Evolutionary conservation across 1,284 basidiomycete species (phyloP), one percentile per base, ranked within the genome.

Genomic region (Athelia sp.): DNA sequence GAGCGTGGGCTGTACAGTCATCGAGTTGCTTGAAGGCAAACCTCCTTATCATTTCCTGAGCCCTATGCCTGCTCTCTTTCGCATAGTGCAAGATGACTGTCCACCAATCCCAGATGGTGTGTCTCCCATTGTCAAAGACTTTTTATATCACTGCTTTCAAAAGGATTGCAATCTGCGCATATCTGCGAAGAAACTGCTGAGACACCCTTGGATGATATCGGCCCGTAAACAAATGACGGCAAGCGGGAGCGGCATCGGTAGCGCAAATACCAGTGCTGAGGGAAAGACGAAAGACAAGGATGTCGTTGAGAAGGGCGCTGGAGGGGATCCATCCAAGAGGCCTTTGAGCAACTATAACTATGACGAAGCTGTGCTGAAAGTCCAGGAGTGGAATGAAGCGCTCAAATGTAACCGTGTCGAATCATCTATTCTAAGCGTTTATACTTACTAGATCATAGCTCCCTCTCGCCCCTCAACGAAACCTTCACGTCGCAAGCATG

Each of bases 361-460:
- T 62, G 93, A 98, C 56, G 92, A 98, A 62, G 93, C 92, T 13
- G 92, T 99, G 36, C 76, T 93, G 62, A 87, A 90, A 59, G 96
- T 99, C 18, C 94, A 97, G 68, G 91, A 98, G 66, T 99, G 95
- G 95, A 99, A 99, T 60, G 91, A 98, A 64, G 94, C 94, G 0
- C 71, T 99, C 49, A 94, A 87, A 72, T 94, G 89, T 93, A 64
- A 58, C 80, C 47, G 29, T 54, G n/a, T 29, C 43, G 54, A 35
- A 51, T 49, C 45, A 48, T 47, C 29, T 42, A 8, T 32, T 14
- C 36, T 60, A 58, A 67, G 11, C 35, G 22, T 50, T 31, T 50
- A 43, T 21, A 45, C 43, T 55, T 23, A 54, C 46, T 48, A 47
- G 32, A 49, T 34, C 48, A 11, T 56, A 83, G 79, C 79, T 21